Evolutionary conservation across 495 filamentous ascomycete species (phyloP).

Genomic region (Tuber aestivum): DNA sequence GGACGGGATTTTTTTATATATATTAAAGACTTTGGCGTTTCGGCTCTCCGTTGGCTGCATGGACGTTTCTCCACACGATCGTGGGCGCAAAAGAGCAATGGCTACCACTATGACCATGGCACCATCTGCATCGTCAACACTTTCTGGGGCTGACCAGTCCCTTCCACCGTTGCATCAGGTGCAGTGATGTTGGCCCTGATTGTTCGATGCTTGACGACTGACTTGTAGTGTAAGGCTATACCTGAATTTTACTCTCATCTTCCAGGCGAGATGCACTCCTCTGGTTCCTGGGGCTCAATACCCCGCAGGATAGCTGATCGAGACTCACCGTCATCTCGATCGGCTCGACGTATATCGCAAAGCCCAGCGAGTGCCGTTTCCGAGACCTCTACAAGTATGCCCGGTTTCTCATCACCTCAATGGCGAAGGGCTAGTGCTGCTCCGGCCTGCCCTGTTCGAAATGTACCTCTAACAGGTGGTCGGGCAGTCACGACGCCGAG

Average conservation of each 20-base stretch:
- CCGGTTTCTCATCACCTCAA: conserved; percentile 30
- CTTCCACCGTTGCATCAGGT: conserved; percentile 41
- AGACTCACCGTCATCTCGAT: conserved; percentile 35
- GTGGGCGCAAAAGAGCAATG: conserved; percentile 32
- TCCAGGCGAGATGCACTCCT: conserved; percentile 32
- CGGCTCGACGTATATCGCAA: conserved; percentile 30
- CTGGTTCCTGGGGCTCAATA: conserved; percentile 21
- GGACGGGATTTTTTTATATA: conserved; percentile 17
- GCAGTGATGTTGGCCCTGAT: conserved; percentile 11
- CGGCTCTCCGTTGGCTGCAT: conserved; percentile 30
- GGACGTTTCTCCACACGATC: conserved; percentile 34
- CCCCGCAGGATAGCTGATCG: conserved; percentile 37
- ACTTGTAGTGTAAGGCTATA: conserved; percentile 29
- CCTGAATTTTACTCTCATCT: conserved; percentile 38
- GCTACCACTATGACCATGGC: conserved; percentile 40
- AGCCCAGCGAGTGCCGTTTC: conserved; percentile 34
- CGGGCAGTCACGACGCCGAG: conserved; percentile 28
- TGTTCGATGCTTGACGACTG: conserved; percentile 11
- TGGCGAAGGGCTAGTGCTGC: conserved; percentile 28
- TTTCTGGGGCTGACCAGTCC: conserved; percentile 32
- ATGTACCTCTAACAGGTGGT: conserved; percentile 35
- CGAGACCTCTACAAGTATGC: conserved; percentile 38
- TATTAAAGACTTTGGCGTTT: background rate
- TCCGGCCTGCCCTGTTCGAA: conserved; percentile 22
- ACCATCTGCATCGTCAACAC: conserved; percentile 15